Conservation (phyloP, 768 basidiomycete genomes). For the Tephrocybe rancida region DNA sequence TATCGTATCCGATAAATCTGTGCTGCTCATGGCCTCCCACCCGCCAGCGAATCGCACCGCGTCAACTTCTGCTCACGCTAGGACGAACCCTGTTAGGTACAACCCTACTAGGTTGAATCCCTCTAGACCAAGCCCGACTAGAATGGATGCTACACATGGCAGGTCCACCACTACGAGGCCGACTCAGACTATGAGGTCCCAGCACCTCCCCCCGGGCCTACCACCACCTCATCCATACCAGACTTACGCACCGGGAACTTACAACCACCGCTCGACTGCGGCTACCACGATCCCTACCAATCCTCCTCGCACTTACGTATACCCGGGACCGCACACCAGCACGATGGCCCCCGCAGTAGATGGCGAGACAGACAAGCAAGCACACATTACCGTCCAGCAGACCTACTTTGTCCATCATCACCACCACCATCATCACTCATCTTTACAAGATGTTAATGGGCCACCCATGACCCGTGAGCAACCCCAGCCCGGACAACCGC, state of each 20-base stretch:
- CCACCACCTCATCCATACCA: constrained; percentile 3
- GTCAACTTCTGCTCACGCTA: not conserved
- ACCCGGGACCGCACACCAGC: not conserved
- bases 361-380: not conserved
- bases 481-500: not conserved
- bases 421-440: constrained; percentile 1
- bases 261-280: not conserved
- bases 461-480: no score
- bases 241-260: not conserved
- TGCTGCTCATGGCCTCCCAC: not conserved
- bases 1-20: not conserved
- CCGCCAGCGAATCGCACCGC: constrained; percentile 1
- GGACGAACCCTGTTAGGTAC: not conserved
- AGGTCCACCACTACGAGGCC: no score
- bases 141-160: no score
- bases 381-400: not conserved
- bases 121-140: no score
- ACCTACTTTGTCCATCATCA: constrained; percentile 6
- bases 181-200: not conserved
- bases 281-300: no score
- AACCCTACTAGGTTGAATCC: no score
- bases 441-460: not conserved
- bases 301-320: not conserved
- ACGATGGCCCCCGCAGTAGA: not conserved
- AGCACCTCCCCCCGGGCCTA: not conserved